Evolutionary conservation across 2,329 filamentous ascomycete species (phyloP), one percentile per base, ranked within the genome.

Genomic region (Phoma sp.): DNA sequence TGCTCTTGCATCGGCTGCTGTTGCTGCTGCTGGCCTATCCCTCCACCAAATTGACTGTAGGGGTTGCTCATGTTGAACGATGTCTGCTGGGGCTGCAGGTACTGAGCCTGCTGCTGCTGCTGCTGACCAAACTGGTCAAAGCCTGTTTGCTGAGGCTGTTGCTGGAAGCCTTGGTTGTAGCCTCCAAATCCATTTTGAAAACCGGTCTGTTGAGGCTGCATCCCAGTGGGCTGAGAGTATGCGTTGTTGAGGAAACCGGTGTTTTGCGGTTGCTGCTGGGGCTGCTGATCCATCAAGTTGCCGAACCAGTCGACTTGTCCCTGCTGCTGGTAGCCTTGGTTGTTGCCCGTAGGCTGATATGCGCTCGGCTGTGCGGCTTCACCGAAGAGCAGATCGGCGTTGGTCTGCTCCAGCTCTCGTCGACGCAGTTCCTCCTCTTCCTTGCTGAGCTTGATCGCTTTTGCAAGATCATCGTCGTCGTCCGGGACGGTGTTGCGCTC

Each of bases 281-380:
- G 73, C 65, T 74, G 76, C 67, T 86, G 87, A 54, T 93, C 90
- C 68, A 98, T 89, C 10, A 93, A 91, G 75, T 99, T 99, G 55
- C 93, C 95, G 67, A 96, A 95, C 86, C 96, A 98, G 77, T 99
- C 95, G 14, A 99, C 95, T 10, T 91, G 91, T 52, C 89, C 89
- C 72, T 96, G 93, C 77, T 99, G 95, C 79, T 98, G 93, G 70
- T 99, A 99, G 41, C 93, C 93, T 78, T 96, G 93, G 76, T 97
- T 98, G 79, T 91, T 92, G 32, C 92, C 93, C 11, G 93, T 98
- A 36, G 85, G 86, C 76, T 93, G 91, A 32, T 89, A 84, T 66
- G 91, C 89, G 48, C 85, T 78, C 4, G 80, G 74, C 68, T 88
- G 85, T n/a, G 61, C 84, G 6, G 82, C 82, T 24, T 96, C 90